Percentiles rank a stretch among this genome's conserved stretches.
phyloP scores from a whole-genome alignment of 371 early-diverging fungal species.

The Blastocladiella emersonii region DNA sequence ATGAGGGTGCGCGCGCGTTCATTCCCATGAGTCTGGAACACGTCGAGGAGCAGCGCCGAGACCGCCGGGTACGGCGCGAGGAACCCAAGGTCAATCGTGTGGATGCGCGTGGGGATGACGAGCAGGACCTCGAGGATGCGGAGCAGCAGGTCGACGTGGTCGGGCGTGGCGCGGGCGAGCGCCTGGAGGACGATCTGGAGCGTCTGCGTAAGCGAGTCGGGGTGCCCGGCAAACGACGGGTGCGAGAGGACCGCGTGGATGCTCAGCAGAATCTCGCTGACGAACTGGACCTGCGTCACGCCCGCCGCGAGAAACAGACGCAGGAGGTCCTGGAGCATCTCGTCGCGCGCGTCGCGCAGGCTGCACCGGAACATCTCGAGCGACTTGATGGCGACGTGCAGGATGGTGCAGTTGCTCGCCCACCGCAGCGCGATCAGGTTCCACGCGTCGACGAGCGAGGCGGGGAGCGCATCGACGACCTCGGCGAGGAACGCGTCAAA shows the following conservation, averaged over 20 bases:
- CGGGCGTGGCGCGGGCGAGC: neutral
- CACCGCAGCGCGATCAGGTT: neutral
- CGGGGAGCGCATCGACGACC: neutral
- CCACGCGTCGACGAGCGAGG: neutral
- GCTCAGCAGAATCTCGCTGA: neutral
- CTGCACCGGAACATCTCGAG: neutral
- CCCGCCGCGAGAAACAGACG: neutral
- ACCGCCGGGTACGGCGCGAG: neutral
- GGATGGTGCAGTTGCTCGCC: neutral
- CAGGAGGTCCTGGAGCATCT: neutral
- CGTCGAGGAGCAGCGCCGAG: neutral
- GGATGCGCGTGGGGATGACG: neutral
- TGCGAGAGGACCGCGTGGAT: neutral
- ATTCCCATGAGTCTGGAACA: neutral
- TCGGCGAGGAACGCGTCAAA: neutral
- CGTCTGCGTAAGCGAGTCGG: neutral
- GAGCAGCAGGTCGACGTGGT: neutral
- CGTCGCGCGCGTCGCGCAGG: neutral
- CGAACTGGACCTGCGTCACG: neutral
- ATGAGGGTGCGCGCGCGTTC: neutral
- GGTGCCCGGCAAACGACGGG: neutral
- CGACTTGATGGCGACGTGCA: constrained; percentile 1
- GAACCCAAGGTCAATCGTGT: neutral
- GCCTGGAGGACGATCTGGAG: neutral
- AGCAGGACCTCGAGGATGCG: neutral